A percentile compares a stretch with the other conserved stretches of the same genome.
phyloP scores from a whole-genome alignment of 768 basidiomycete species.

The Galerina sulciceps region DNA sequence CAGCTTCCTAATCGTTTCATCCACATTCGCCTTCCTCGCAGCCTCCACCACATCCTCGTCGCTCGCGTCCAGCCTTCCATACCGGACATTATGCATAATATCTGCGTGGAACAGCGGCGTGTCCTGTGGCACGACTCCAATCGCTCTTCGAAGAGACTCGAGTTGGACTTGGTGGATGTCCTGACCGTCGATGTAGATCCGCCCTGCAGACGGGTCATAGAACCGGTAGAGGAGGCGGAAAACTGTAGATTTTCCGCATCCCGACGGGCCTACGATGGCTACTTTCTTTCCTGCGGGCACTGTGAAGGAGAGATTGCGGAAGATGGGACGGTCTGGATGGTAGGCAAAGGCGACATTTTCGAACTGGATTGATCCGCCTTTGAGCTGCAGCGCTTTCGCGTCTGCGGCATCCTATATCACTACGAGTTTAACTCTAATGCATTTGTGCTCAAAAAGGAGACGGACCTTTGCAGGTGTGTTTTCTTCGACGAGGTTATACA shows the following conservation, averaged over 20 bases:
- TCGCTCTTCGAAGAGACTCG: constrained; percentile 67
- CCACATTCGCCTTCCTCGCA: constrained; percentile 85
- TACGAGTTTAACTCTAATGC: neutral
- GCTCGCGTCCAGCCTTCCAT: constrained; percentile 84
- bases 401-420: constrained; percentile 62
- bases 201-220: constrained; percentile 83
- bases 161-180: constrained; percentile 77
- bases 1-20: constrained; percentile 75
- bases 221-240: constrained; percentile 94
- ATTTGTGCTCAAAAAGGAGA: neutral
- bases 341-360: constrained; percentile 93
- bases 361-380: constrained; percentile 89
- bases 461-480: constrained; percentile 70
- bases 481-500: constrained; percentile 88
- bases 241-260: constrained; percentile 97
- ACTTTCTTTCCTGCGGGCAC: constrained; percentile 97
- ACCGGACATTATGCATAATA: constrained; percentile 93
- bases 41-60: constrained; percentile 90
- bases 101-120: constrained; percentile 97
- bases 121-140: constrained; percentile 98
- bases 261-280: constrained; percentile 95
- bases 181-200: constrained; percentile 89
- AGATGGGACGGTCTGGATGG: constrained; percentile 91
- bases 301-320: constrained; percentile 84
- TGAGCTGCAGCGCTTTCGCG: constrained; percentile 69